Evolutionary conservation across 2,329 filamentous ascomycete genomes (phyloP).

Genomic region (Beauveria varroae): DNA sequence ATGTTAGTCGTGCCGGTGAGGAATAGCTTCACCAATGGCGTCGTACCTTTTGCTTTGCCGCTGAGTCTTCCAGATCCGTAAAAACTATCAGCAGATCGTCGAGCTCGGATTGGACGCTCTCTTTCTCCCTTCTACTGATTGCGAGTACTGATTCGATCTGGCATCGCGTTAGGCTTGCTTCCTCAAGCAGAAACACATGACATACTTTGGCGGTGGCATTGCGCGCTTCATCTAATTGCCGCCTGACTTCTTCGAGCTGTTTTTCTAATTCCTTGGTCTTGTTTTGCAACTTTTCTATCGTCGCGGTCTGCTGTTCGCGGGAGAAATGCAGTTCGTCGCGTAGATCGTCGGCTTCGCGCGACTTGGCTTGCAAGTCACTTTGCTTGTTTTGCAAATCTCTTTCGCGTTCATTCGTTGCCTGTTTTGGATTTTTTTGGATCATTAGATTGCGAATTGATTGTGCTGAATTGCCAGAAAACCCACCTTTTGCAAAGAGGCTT

Average conservation of each 20-base stretch:
- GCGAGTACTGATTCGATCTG: constrained; percentile 25
- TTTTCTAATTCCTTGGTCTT: constrained; percentile 20
- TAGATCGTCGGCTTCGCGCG: constrained; percentile 18
- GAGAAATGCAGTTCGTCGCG: constrained; percentile 30
- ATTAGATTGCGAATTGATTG: background rate
- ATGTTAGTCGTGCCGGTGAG: background rate
- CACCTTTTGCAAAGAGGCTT: constrained; percentile 56
- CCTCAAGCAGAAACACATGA: background rate
- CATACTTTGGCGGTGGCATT: constrained; percentile 21
- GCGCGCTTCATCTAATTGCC: constrained; percentile 15
- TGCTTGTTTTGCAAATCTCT: constrained; percentile 27
- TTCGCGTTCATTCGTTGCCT: constrained; percentile 47
- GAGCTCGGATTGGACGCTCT: constrained; percentile 61
- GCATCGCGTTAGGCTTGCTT: background rate
- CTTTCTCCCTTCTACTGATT: constrained; percentile 52
- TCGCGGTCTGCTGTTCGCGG: constrained; percentile 29
- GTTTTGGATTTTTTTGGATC: background rate
- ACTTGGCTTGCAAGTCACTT: constrained; percentile 47
- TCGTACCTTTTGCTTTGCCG: constrained; percentile 64
- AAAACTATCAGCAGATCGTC: constrained; percentile 79
- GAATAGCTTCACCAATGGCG: background rate
- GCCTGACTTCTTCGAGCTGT: constrained; percentile 18
- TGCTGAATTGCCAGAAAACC: background rate
- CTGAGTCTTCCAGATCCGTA: constrained; percentile 71
- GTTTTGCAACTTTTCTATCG: constrained; percentile 14